These are phyloP conservation scores for Prunella vulgaris DNA, from an alignment of 257 asterid species.

Conservation along the genomic window DNA sequence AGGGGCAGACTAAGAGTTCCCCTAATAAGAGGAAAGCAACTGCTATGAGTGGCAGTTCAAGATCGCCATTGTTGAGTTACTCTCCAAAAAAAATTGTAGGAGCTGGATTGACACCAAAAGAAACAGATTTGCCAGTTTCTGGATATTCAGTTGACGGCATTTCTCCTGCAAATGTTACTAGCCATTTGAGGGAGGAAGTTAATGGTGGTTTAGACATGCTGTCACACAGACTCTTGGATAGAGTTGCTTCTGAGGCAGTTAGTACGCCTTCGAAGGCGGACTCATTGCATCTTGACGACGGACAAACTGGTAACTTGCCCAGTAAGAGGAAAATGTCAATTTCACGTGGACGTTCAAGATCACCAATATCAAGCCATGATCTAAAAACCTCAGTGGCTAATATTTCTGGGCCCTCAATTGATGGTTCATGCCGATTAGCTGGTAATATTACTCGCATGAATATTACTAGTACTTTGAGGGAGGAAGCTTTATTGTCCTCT, in stretches of 20 bases:
- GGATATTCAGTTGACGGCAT: slow-evolving; percentile 23
- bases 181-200: slow-evolving; percentile 19
- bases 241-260: slow-evolving; percentile 17
- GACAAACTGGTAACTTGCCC: slow-evolving; percentile 23
- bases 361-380: slow-evolving; percentile 25
- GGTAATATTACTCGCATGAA: slow-evolving; percentile 27
- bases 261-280: slow-evolving; percentile 29
- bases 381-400: slow-evolving; percentile 24
- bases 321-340: slow-evolving; percentile 38
- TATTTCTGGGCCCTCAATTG: slow-evolving; percentile 27
- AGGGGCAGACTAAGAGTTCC: slow-evolving; percentile 28
- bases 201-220: slow-evolving; percentile 32
- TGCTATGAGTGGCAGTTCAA: slow-evolving; percentile 29
- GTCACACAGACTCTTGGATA: slow-evolving; percentile 26
- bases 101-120: slow-evolving; percentile 16
- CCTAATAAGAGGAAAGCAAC: slow-evolving; percentile 36
- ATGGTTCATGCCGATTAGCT: slow-evolving; percentile 20
- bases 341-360: slow-evolving; percentile 34
- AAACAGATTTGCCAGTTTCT: slow-evolving; percentile 23
- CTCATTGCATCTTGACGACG: slow-evolving; percentile 29
- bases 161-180: slow-evolving; percentile 18
- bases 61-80: slow-evolving; percentile 28
- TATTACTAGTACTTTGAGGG: slow-evolving; percentile 10
- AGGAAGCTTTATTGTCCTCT: slow-evolving; percentile 26
- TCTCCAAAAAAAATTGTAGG: slow-evolving; percentile 24